phyloP scores from a whole-genome alignment of 768 basidiomycete genomes.

The Strobilomyces echinocephalus region DNA sequence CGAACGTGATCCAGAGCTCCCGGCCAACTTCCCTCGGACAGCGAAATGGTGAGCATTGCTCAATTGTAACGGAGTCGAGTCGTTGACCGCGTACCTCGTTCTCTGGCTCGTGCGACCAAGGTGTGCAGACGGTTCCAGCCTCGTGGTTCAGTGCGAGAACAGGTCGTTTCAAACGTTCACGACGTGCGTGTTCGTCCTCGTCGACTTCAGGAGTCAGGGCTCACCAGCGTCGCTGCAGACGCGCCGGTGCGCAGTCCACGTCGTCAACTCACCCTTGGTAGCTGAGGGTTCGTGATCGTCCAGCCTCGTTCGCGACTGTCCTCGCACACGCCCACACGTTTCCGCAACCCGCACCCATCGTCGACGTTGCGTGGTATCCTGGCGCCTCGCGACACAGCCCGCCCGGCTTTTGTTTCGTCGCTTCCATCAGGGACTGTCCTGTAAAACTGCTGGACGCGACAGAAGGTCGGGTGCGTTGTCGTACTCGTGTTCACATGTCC shows the following conservation, averaged over 20 bases:
- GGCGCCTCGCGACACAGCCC: conserved; percentile 54
- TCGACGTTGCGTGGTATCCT: conserved; percentile 86
- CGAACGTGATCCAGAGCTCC: conserved; percentile 19
- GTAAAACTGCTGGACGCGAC: conserved; percentile 79
- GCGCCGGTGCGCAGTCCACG: too few species aligned
- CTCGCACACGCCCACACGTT: conserved; percentile 28
- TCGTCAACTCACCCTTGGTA: too few species aligned
- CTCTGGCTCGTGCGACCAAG: conserved; percentile 33
- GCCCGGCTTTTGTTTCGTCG: conserved; percentile 75
- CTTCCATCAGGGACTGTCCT: conserved; percentile 80
- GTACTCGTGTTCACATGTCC: too few species aligned
- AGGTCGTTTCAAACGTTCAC: conserved; percentile 53
- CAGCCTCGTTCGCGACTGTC: background rate
- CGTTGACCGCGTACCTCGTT: too few species aligned
- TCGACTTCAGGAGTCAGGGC: background rate
- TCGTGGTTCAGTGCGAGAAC: conserved; percentile 71
- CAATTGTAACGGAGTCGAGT: background rate
- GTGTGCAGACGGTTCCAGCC: conserved; percentile 68
- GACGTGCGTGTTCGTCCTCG: conserved; percentile 31
- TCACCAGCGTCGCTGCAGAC: background rate
- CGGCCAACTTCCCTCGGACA: conserved; percentile 48
- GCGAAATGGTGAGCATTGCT: conserved; percentile 48
- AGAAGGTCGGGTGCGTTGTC: conserved; percentile 61
- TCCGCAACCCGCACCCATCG: conserved; percentile 62
- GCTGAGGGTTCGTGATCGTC: background rate